Evolutionary conservation across 495 filamentous ascomycete species (phyloP), one percentile per base, ranked within the genome.

Genomic region (Pseudomonodictys pantanalensis): DNA sequence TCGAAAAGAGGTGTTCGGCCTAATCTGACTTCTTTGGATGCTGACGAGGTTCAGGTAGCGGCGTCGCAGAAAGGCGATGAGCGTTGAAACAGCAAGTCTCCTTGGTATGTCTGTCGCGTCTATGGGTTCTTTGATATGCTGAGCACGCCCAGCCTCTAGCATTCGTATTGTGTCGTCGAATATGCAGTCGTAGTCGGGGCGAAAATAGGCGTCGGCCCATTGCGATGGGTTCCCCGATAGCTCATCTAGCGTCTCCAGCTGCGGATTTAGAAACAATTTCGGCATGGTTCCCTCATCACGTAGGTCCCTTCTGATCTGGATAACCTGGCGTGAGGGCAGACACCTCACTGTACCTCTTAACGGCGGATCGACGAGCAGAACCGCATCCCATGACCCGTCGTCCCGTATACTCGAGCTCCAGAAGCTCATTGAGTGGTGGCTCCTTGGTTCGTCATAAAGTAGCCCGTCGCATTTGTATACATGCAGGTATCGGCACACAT

Each of bases 11-110:
- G 10, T 9, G 7, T 45, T 9, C n/a, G n/a, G n/a, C n/a, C 18
- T 47, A 12, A 4, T 3, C 3, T 12, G 4, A 29, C 6, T 51
- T 17, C 23, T 51, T 18, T 51, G 47, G 3, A 51, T 23, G 47
- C 10, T 33, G 28, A 51, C 25, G 10, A 51, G 47, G 17, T 51
- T 51, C 3, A 51, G 47, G 33, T 51, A 51, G 20, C 47, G 47
- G 24, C 47, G 47, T 2, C 47, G 47, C 12, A 51, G 24, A 29
- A 51, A 51, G 3, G 47, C 47, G 2, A 28, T 33, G 15, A 51
- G 25, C 10, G 10, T 30, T n/a, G 47, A 30, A 29, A 51, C 33
- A 29, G 33, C 28, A 12, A 51, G 47, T 17, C 23, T 51, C 2
- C 47, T 24, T 11, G 47, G 25, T 2, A 51, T 30, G 15, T 30